Base-by-base conservation (phyloP, 2,329 filamentous ascomycete species). In the Sordariomycetes sp. region DNA sequence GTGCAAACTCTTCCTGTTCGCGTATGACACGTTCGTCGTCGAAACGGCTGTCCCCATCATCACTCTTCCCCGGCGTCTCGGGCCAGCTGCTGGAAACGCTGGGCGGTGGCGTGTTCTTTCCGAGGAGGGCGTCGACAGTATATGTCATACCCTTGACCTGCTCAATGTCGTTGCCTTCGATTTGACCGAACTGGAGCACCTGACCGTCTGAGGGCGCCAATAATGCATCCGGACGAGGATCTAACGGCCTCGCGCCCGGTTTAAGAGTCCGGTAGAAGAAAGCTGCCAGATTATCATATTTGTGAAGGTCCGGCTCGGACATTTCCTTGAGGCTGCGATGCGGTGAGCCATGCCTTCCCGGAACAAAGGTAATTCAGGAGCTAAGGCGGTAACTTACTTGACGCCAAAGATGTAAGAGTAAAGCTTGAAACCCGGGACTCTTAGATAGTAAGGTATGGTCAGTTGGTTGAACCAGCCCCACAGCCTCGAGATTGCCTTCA, bases 71-170 rank as follows among this genome's bases (percentile, higher is more conserved):
- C 6, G 32, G 22, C 20, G 52, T 24, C 2, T 68, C 62, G 32
- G 68, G 63, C 24, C 59, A 59, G 58, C 72, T 70, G 18, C 60
- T 59, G 59, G 80, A 69, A 65, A 86, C 71, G 72, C 82, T 82
- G 20, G 79, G 71, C 5, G 78, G 69, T 43, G 81, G 81, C 6
- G 78, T 81, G 61, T 78, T 76, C 62, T 82, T 85, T 56, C 94
- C 94, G 1, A 99, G 80, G 1, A 99, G 80, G 8, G 94, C 92
- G 69, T 99, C 94, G 58, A 99, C 82, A 64, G 87, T 96, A 73
- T 99, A 99, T 1, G 94, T 99, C 80, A 99, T 94, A 60, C 94
- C 94, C 74, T 99, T 99, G 62, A 99, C 93, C 74, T 99, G 94
- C 71, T 99, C 94, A 51, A 99, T 95, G 67, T 97, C 90, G 54